Evolutionary conservation across 2,329 filamentous ascomycete genomes (phyloP), one percentile per base, ranked within the genome.

Genomic region (Clonostachys sp.): DNA sequence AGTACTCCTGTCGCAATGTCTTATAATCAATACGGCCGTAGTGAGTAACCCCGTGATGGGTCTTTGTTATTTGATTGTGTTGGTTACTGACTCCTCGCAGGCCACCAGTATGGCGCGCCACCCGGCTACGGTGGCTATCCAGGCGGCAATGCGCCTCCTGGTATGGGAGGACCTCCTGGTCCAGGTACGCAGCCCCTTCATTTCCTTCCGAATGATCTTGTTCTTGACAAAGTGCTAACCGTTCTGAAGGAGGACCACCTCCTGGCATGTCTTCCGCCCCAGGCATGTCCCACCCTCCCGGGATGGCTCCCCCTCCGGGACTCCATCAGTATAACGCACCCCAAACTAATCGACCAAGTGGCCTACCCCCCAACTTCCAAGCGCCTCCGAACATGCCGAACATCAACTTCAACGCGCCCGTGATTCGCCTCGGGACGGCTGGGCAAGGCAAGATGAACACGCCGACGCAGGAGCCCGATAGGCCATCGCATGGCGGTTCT

Each of bases 381-480:
- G 83, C 90, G 44, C 91, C 92, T 10, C 76, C 88, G 45, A 96
- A 94, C 63, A 89, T 96, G 79, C 91, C 92, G 45, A 95, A 95
- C 65, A 96, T 99, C 75, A 96, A 99, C 73, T 96, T 97, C 74
- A 95, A 89, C 61, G 94, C 94, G 35, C 91, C 92, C 48, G 91
- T 97, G 50, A 97, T 99, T 61, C 88, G 94, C 47, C 80, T 99
- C 42, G 94, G 92, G 40, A 92, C 91, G 12, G 24, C 24, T 30
- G 80, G 85, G 5, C 80, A 83, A 4, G 68, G 79, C n/a, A 89
- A 89, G 60, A 74, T 84, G 24, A 63, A 67, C 12, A 60, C 65
- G 0, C 62, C 72, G 7, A 56, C 64, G 18, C 71, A 75, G 16
- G 68, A 75, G 45, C 72, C 68, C 53, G 78, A 81, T 18, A 54